phyloP scores from a whole-genome alignment of 2,329 filamentous ascomycete species.

The Claviceps capensis region DNA sequence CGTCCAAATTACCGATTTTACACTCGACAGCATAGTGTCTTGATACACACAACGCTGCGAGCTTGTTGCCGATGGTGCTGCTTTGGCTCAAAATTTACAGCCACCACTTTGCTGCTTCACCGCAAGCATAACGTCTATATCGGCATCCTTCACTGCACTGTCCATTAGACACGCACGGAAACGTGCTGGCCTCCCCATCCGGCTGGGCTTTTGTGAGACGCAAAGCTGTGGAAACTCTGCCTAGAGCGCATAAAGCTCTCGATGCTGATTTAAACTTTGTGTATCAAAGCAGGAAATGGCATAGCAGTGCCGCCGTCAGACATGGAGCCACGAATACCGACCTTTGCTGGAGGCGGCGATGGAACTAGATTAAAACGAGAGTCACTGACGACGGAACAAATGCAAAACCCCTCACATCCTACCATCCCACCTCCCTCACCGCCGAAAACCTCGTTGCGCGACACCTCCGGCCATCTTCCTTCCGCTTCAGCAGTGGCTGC shows the following conservation, averaged over 20 bases:
- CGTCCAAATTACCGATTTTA: background rate
- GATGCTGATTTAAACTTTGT: slow-evolving; percentile 18
- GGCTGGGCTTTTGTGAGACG: background rate
- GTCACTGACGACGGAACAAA: slow-evolving; percentile 14
- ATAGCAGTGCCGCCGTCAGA: slow-evolving; percentile 30
- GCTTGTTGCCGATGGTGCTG: background rate
- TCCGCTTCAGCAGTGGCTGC: slow-evolving; percentile 11
- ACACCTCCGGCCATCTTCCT: background rate
- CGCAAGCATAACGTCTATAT: background rate
- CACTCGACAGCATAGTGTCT: background rate
- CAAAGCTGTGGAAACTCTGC: background rate
- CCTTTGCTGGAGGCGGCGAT: slow-evolving; percentile 18
- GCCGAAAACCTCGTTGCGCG: background rate
- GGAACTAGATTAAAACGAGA: slow-evolving; percentile 20
- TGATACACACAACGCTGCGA: background rate
- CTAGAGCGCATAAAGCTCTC: slow-evolving; percentile 7
- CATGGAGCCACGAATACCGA: slow-evolving; percentile 28
- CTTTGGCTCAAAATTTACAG: background rate
- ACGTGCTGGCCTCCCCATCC: background rate
- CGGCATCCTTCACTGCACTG: background rate
- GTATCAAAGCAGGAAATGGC: slow-evolving; percentile 23
- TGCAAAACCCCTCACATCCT: slow-evolving; percentile 5
- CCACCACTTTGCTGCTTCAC: background rate
- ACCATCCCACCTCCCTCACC: slow-evolving; percentile 10
- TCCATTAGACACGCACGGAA: background rate